phyloP scores from a whole-genome alignment of 495 filamentous ascomycete genomes.

The Thermochaetoides thermophila region DNA sequence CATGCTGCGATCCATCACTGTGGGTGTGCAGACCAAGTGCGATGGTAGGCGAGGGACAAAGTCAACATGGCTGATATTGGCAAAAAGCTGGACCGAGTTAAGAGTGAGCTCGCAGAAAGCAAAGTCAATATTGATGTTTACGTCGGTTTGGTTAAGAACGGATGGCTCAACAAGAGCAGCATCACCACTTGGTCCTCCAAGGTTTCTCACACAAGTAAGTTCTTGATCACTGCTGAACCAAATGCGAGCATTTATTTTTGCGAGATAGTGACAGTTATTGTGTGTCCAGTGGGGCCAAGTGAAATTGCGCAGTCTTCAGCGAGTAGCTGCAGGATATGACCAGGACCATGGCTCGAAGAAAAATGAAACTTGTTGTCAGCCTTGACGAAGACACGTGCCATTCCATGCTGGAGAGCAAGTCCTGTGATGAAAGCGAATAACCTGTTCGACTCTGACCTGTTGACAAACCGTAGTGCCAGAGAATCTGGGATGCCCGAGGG shows the following conservation, averaged over 20 bases:
- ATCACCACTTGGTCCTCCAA: slow-evolving; percentile 24
- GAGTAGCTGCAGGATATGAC: slow-evolving; percentile 31
- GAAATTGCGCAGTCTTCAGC: slow-evolving; percentile 49
- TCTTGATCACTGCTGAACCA: slow-evolving; percentile 45
- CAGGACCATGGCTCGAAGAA: slow-evolving; percentile 22
- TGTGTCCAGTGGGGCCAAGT: slow-evolving; percentile 45
- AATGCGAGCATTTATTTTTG: slow-evolving; percentile 54
- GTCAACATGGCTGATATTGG: slow-evolving; percentile 68
- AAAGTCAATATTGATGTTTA: slow-evolving; percentile 50
- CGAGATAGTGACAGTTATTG: slow-evolving; percentile 47
- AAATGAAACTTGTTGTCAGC: slow-evolving; percentile 18
- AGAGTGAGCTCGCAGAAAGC: slow-evolving; percentile 66
- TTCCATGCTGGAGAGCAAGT: slow-evolving; percentile 24
- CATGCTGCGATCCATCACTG: slow-evolving; percentile 37
- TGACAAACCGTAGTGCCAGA: slow-evolving; percentile 24
- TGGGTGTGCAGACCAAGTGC: slow-evolving; percentile 42
- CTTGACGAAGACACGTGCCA: slow-evolving; percentile 22
- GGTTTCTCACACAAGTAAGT: slow-evolving; percentile 61
- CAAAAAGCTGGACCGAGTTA: slow-evolving; percentile 54
- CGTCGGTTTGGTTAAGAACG: slow-evolving; percentile 53
- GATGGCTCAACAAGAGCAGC: slow-evolving; percentile 64
- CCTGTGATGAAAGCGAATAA: slow-evolving; percentile 31
- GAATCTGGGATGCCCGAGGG: slow-evolving; percentile 33
- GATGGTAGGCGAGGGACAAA: slow-evolving; percentile 50
- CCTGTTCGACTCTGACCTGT: slow-evolving; percentile 18